Evolutionary conservation across 768 basidiomycete genomes (phyloP).

Genomic region (Galerina marginata): DNA sequence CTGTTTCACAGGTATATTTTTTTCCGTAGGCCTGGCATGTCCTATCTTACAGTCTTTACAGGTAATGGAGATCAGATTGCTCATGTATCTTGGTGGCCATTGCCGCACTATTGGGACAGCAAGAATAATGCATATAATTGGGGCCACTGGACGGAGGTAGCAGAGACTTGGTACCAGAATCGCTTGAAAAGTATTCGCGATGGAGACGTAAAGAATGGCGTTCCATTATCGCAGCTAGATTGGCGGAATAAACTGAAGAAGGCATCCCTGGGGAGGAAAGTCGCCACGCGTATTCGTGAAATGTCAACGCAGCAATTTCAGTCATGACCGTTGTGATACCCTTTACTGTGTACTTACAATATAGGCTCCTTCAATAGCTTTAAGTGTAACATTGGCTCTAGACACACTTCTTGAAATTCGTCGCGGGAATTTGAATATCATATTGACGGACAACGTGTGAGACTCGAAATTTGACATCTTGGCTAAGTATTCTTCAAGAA

Average conservation of each 20-base stretch:
- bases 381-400: no score
- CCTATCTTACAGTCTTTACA: background rate
- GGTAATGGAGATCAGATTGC: slow-evolving; percentile 6
- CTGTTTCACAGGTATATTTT: slow-evolving; percentile 15
- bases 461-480: no score
- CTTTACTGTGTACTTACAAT: no score
- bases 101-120: slow-evolving; percentile 1
- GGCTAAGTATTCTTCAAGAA: no score
- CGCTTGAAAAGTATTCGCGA: background rate
- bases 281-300: no score
- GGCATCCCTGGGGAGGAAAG: background rate
- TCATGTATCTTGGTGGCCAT: slow-evolving; percentile 12
- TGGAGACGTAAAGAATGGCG: background rate
- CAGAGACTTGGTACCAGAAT: slow-evolving; percentile 7
- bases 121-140: background rate
- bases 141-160: slow-evolving; percentile 8
- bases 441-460: no score
- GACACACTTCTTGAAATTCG: no score
- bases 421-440: no score
- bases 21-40: background rate
- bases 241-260: background rate
- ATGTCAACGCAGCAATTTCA: no score
- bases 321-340: no score
- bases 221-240: background rate
- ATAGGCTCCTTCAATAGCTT: no score